A percentile compares a stretch with the other conserved stretches of the same genome.
Evolutionary conservation across 1,284 basidiomycete species (phyloP).

Genomic region (Ceratobasidium theobromae): DNA sequence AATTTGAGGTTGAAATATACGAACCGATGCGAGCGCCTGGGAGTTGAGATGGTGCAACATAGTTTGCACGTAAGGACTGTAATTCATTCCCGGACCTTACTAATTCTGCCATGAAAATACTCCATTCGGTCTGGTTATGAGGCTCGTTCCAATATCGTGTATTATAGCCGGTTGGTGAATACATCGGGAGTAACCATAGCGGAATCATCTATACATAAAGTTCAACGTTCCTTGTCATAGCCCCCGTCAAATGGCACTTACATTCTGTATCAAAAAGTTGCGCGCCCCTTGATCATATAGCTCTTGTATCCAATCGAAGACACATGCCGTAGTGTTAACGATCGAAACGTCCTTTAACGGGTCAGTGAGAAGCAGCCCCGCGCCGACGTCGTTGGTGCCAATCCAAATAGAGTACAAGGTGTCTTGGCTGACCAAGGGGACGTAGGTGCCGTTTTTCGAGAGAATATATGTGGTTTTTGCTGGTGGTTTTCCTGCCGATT

Average conservation of each 20-base stretch:
- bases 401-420: not conserved
- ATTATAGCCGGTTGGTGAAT: not conserved
- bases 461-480: constrained; percentile 47
- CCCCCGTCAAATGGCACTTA: not conserved
- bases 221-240: no score
- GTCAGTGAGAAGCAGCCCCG: constrained; percentile 47
- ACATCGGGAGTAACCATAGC: not conserved
- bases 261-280: constrained; percentile 53
- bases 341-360: constrained; percentile 46
- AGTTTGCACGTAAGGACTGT: not conserved
- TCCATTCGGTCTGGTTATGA: constrained; percentile 10
- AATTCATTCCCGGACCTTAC: not conserved
- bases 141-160: not conserved
- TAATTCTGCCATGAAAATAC: not conserved
- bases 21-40: not conserved
- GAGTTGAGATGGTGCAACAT: not conserved
- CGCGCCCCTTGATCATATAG: constrained; percentile 48
- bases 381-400: constrained; percentile 39
- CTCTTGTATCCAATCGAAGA: constrained; percentile 50
- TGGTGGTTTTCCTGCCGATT: not conserved
- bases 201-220: not conserved
- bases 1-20: not conserved
- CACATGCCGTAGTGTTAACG: constrained; percentile 48
- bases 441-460: constrained; percentile 48
- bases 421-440: not conserved